These are phyloP conservation scores for Boletellus emodensis DNA, from an alignment of 768 basidiomycete species.

Conservation along the genomic window DNA sequence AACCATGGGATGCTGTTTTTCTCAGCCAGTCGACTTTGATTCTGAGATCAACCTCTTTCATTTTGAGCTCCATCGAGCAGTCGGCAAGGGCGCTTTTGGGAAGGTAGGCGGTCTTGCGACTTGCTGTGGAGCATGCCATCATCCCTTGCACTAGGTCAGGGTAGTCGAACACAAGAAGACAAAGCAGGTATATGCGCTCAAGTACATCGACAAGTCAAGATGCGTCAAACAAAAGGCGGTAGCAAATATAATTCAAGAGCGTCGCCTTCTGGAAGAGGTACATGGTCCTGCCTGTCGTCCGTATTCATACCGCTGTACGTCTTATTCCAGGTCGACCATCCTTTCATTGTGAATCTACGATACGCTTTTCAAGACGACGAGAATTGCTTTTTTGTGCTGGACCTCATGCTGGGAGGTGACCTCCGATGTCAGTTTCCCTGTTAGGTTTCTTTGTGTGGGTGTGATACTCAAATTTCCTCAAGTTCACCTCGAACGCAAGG, in stretches of 20 bases:
- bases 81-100: conserved; percentile 97
- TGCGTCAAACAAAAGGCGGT: conserved; percentile 90
- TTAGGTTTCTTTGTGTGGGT: not conserved
- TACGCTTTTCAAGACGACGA: conserved; percentile 98
- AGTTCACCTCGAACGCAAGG: conserved; percentile 84
- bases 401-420: conserved; percentile 95
- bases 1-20: conserved; percentile 57
- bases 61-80: conserved; percentile 92
- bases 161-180: conserved; percentile 95
- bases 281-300: conserved; percentile 8
- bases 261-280: conserved; percentile 89
- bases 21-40: conserved; percentile 82
- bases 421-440: conserved; percentile 65
- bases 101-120: conserved; percentile 54
- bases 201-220: conserved; percentile 95
- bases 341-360: conserved; percentile 84
- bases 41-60: conserved; percentile 87
- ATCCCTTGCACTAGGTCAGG: conserved; percentile 59
- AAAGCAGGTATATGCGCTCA: conserved; percentile 90
- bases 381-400: conserved; percentile 96
- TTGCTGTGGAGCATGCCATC: conserved; percentile 1
- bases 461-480: conserved; percentile 2
- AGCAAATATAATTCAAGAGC: conserved; percentile 91
- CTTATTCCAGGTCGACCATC: conserved; percentile 68
- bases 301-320: conserved; percentile 4